Evolutionary conservation across 305 asterid species (phyloP).

Genomic region (Fraxinus ornus): DNA sequence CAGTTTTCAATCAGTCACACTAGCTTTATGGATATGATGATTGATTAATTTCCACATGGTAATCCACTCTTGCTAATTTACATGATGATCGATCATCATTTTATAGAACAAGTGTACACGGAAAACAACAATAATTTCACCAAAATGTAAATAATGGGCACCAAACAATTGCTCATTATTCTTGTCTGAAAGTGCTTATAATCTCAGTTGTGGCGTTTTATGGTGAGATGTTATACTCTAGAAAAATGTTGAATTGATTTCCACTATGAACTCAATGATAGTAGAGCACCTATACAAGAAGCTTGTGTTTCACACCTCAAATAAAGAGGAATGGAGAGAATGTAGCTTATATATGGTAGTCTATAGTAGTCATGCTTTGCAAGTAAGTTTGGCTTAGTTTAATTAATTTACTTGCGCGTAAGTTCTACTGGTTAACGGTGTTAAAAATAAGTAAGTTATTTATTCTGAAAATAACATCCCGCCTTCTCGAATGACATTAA

Average conservation of each 20-base stretch:
- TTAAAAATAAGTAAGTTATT: neutral
- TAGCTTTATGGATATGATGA: conserved; percentile 19
- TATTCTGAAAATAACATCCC: neutral
- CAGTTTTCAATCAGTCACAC: conserved; percentile 16
- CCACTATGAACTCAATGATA: conserved; percentile 39
- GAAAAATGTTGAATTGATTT: conserved; percentile 30
- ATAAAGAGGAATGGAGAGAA: neutral
- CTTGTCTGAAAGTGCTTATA: conserved; percentile 30
- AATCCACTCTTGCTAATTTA: conserved; percentile 30
- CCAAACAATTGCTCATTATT: conserved; percentile 30
- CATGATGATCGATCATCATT: conserved; percentile 49
- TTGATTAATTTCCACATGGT: conserved; percentile 32
- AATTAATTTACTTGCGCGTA: neutral
- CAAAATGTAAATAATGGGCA: conserved; percentile 12
- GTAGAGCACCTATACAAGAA: conserved; percentile 23
- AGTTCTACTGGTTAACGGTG: neutral
- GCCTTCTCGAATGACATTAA: neutral
- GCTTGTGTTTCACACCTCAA: conserved; percentile 48
- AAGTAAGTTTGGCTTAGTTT: neutral
- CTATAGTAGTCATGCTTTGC: neutral
- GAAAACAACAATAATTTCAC: conserved; percentile 19
- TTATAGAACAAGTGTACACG: conserved; percentile 28
- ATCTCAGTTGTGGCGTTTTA: conserved; percentile 24
- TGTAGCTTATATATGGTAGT: neutral
- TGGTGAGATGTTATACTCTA: conserved; percentile 32